phyloP scores from a whole-genome alignment of 345 rosid species.

The Mangifera indica region DNA sequence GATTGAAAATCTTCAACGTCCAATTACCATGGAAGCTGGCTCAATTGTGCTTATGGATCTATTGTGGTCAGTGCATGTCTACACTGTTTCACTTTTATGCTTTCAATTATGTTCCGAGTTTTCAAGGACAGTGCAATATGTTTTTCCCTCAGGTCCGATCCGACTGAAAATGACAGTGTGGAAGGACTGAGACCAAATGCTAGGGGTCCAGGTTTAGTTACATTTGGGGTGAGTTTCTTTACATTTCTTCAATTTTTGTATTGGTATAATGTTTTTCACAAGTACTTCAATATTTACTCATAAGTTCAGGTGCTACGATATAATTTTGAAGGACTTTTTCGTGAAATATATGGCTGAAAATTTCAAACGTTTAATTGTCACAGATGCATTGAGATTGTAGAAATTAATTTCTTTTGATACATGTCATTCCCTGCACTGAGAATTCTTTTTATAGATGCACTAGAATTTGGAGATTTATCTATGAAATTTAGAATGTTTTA shows the following conservation, averaged over 20 bases:
- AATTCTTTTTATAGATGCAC: not conserved
- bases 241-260: constrained; percentile 1
- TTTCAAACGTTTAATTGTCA: not conserved
- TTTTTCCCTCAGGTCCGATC: constrained; percentile 81
- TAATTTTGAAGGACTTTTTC: not conserved
- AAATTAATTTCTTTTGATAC: not conserved
- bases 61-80: constrained; percentile 61
- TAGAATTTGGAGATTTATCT: not conserved
- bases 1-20: constrained; percentile 93
- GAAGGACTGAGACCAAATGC: constrained; percentile 98
- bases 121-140: constrained; percentile 18
- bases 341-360: not conserved
- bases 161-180: constrained; percentile 99
- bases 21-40: constrained; percentile 95
- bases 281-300: too few species aligned
- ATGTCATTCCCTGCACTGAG: not conserved
- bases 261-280: not conserved
- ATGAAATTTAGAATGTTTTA: not conserved
- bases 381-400: not conserved
- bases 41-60: constrained; percentile 97
- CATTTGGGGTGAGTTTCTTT: constrained; percentile 79
- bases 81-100: constrained; percentile 15
- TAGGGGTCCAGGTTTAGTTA: constrained; percentile 97
- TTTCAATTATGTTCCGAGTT: constrained; percentile 12
- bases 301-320: not conserved